phyloP scores from a whole-genome alignment of 306 rosid species.

The Mucuna pruriens region DNA sequence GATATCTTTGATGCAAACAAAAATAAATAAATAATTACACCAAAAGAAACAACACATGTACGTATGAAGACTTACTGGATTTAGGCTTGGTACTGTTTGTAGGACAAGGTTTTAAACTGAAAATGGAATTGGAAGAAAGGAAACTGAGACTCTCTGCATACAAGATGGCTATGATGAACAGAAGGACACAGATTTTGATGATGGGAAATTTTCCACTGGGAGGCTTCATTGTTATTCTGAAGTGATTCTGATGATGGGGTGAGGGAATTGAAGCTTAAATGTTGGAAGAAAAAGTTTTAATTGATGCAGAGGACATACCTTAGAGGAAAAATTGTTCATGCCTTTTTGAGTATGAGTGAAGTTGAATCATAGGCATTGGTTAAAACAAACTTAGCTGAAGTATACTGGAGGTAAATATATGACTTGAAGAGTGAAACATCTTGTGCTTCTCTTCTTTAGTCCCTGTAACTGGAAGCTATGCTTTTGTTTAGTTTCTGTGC shows the following conservation, averaged over 20 bases:
- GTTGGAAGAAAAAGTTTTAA: neutral
- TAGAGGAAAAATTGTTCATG: constrained; percentile 6
- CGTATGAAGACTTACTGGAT: constrained; percentile 48
- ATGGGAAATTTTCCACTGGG: constrained; percentile 25
- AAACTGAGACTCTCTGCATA: constrained; percentile 30
- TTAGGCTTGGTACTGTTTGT: constrained; percentile 25
- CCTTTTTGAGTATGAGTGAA: constrained; percentile 48
- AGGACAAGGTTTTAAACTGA: constrained; percentile 29
- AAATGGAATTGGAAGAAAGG: constrained; percentile 32
- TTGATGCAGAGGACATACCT: constrained; percentile 14
- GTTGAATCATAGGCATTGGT: constrained; percentile 51
- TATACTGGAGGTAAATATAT: constrained; percentile 46
- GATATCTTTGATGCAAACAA: too few species aligned
- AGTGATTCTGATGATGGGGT: constrained; percentile 1
- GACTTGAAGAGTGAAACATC: constrained; percentile 55
- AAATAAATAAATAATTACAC: neutral
- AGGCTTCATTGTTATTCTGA: constrained; percentile 35
- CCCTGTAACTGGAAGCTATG: constrained; percentile 4
- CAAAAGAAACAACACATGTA: neutral
- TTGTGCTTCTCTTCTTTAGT: constrained; percentile 40
- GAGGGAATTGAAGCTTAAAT: constrained; percentile 13
- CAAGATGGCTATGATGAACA: constrained; percentile 36
- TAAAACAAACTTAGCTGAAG: constrained; percentile 19
- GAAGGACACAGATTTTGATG: constrained; percentile 20
- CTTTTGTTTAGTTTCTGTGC: neutral